These are phyloP conservation scores for Solanum clarkiae DNA, from an alignment of 257 asterid species.

Conservation along the genomic window DNA sequence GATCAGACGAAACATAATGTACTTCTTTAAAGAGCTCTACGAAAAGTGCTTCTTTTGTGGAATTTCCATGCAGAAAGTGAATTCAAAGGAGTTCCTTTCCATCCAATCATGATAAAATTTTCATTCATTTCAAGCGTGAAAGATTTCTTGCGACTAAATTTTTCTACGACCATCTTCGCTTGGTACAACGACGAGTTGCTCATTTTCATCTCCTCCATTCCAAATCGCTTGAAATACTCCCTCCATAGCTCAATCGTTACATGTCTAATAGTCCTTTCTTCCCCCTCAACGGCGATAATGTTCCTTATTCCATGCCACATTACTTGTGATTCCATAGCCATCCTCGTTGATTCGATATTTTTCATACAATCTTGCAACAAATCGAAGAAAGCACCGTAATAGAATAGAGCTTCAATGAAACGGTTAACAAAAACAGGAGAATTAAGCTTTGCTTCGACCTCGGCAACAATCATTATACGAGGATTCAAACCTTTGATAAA, in stretches of 20 bases:
- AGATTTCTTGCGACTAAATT: conserved; percentile 10
- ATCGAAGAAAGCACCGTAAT: conserved; percentile 18
- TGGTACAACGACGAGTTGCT: conserved; percentile 31
- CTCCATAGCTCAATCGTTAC: conserved; percentile 37
- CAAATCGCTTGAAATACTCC: conserved; percentile 17
- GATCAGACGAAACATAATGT: neutral
- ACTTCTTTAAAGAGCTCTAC: neutral
- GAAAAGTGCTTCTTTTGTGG: neutral
- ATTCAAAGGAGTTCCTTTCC: conserved; percentile 38
- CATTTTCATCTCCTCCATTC: conserved; percentile 23
- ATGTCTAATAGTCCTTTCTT: conserved; percentile 20
- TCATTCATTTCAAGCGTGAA: conserved; percentile 28
- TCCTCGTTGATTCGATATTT: conserved; percentile 4
- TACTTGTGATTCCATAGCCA: neutral
- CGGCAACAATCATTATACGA: conserved; percentile 1
- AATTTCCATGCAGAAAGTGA: conserved; percentile 46
- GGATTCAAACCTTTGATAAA: conserved; percentile 8
- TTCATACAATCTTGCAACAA: conserved; percentile 9
- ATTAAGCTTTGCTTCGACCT: conserved; percentile 10
- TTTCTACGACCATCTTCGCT: conserved; percentile 19
- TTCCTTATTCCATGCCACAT: conserved; percentile 10
- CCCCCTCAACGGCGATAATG: conserved; percentile 16
- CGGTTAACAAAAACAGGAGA: conserved; percentile 15
- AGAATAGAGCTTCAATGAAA: conserved; percentile 21
- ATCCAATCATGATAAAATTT: conserved; percentile 26